Base-by-base conservation (phyloP, 495 filamentous ascomycete genomes). In the Tetracladium marchalianum region DNA sequence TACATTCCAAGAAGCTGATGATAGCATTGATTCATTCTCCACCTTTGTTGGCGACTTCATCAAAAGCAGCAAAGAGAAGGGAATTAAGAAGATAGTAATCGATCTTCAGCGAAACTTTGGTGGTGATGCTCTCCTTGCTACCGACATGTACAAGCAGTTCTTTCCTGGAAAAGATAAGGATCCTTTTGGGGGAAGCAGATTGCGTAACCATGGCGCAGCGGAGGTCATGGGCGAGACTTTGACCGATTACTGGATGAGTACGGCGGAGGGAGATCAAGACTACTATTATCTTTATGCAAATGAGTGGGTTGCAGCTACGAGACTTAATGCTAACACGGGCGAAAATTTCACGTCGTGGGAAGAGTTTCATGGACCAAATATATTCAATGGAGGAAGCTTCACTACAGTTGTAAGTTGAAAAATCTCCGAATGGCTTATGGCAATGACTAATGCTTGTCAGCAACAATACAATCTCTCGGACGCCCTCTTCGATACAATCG, bases 101-200 rank as follows among this genome's bases (percentile, higher is more conserved):
- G 73, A 78, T 55, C 53, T 78, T 0, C 68, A 72, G 37, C 57
- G 65, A 37, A 78, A 78, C 47, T 39, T 24, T 16, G 72, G 72
- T 11, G 73, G 72, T 2, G 39, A 46, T 33, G 51, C 59, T 4
- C 47, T 64, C 2, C 58, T 71, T 18, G 69, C 68, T 32, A 57
- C 61, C 18, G 71, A 74, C 47, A 58, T 64, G 5, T 77, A 77
- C 58, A 69, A 65, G 53, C 68, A 66, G 36, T 73, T 78, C 56
- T 78, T 78, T 55, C 72, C 73, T 9, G 57, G 56, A 9, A 60
- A 65, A 12, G 54, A 61, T 18, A 60, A 65, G 11, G 53, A 61
- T 18, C 63, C 70, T 13, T 75, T 64, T 47, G 60, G 52, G 8
- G 73, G 67, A 4, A 62, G 58, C 48, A 62, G 69, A n/a, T 51